A percentile compares a stretch with the other conserved stretches of the same genome.
Conservation (phyloP, 495 filamentous ascomycete species). For the Chlorociboria aeruginascens region DNA sequence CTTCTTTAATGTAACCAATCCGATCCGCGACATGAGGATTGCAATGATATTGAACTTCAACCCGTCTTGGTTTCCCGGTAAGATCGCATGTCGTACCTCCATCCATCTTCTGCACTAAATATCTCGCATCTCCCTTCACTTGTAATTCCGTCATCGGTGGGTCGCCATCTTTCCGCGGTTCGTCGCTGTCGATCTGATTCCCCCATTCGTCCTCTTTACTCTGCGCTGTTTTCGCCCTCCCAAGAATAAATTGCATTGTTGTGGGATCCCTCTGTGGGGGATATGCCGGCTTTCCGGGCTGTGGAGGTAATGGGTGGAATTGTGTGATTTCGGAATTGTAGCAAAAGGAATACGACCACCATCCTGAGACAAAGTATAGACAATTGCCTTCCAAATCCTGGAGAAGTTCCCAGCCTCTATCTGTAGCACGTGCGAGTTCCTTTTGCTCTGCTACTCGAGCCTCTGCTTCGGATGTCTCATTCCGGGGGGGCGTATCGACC, state of each 20-base stretch:
- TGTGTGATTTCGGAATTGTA: slow-evolving; percentile 81
- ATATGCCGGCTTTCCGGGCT: slow-evolving; percentile 49
- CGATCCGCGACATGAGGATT: slow-evolving; percentile 66
- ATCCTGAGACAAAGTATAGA: slow-evolving; percentile 82
- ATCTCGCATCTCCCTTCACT: slow-evolving; percentile 71
- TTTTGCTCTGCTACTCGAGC: slow-evolving; percentile 67
- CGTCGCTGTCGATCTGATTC: slow-evolving; percentile 17
- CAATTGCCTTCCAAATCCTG: slow-evolving; percentile 76
- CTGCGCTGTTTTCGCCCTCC: slow-evolving; percentile 30
- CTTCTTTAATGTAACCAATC: slow-evolving; percentile 91
- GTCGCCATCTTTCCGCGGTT: slow-evolving; percentile 25
- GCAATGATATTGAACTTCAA: slow-evolving; percentile 92
- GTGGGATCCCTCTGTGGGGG: slow-evolving; percentile 63
- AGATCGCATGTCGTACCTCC: slow-evolving; percentile 88
- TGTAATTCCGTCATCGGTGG: slow-evolving; percentile 55
- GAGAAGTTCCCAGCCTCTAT: slow-evolving; percentile 82
- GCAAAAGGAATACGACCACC: slow-evolving; percentile 97
- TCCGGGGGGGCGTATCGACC: slow-evolving; percentile 41
- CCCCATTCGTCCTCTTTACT: slow-evolving; percentile 24
- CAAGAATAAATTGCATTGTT: slow-evolving; percentile 72
- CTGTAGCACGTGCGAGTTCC: slow-evolving; percentile 72
- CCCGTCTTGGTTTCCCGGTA: slow-evolving; percentile 69
- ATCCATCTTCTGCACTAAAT: slow-evolving; percentile 77
- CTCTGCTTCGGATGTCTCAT: slow-evolving; percentile 48
- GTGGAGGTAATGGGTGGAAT: slow-evolving; percentile 74